Evolutionary conservation across 2,329 filamentous ascomycete genomes (phyloP).

Genomic region (Neoarthrinium moseri): DNA sequence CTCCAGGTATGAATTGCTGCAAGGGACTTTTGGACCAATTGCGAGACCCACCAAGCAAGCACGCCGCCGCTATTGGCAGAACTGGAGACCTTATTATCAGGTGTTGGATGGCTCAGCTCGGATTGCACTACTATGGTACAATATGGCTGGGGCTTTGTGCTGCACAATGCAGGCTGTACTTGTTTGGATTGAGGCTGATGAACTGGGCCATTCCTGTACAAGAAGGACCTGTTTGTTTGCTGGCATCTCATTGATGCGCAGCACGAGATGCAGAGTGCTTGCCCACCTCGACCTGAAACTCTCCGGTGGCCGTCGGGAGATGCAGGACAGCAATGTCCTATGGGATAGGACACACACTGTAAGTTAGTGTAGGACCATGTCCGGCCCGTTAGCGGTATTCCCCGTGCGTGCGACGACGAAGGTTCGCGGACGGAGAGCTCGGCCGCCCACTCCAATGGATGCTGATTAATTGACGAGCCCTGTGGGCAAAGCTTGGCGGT

Average conservation of each 20-base stretch:
- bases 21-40: constrained; percentile 4
- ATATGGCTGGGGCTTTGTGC: not conserved
- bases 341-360: no score
- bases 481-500: constrained; percentile 9
- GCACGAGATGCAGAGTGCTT: no score
- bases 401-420: not conserved
- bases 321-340: not conserved
- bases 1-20: no score
- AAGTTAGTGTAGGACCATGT: not conserved
- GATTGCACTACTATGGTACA: not conserved
- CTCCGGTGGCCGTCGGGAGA: no score
- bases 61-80: no score
- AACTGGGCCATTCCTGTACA: not conserved
- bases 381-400: not conserved
- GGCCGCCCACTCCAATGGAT: not conserved
- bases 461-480: constrained; percentile 11
- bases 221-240: not conserved
- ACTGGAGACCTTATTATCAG: not conserved
- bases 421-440: not conserved
- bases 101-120: constrained; percentile 1
- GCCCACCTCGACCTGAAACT: no score
- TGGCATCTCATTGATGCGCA: no score
- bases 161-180: no score
- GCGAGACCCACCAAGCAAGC: not conserved
- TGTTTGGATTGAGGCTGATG: constrained; percentile 4